Evolutionary conservation across 495 filamentous ascomycete genomes (phyloP), one percentile per base, ranked within the genome.

Genomic region (Cryomyces antarcticus): DNA sequence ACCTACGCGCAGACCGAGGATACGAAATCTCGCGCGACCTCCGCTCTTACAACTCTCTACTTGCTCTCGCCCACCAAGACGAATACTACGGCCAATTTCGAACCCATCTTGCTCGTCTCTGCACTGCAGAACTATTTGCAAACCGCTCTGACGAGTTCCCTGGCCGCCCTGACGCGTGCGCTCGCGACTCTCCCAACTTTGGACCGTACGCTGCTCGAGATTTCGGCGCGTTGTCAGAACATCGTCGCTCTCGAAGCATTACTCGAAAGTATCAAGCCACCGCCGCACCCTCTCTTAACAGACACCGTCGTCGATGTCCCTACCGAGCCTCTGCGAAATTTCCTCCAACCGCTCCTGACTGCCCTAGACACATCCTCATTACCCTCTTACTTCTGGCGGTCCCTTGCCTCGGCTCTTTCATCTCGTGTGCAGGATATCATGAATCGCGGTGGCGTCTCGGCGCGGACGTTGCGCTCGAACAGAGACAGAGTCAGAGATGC

Each of bases 331-430:
- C 52, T 58, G 44, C 17, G 49, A 3, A 85, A 80, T 42, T 73
- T 93, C 49, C 64, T 94, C 2, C 69, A 74, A 28, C 80, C 78
- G 3, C 61, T 96, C 3, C 67, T 93, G 34, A 59, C 66, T n/a
- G 66, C 77, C 27, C 69, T 99, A 12, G 89, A 99, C 56, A 93
- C 86, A 0, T 71, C 80, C 0, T 87, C 82, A 0, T 63, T 99
- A 17, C 74, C 82, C 5, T 89, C 82, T 0, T 87, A 84, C 51
- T 97, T 92, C 63, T 96, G 88, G 81, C 69, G 89, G 28, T 76
- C 75, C 11, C 69, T 96, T 46, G 89, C 89, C 0, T 75, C 79
- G 0, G 75, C 72, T 34, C 70, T 96, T 41, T 73, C 79, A 10
- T 58, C 72, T 3, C 73, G 85, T 6, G 83, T 93, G 1, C 74